A percentile compares a stretch with the other conserved stretches of the same genome.
Conservation (phyloP, 1,139 yeast genomes). For the Yamadazyma triangularis region DNA sequence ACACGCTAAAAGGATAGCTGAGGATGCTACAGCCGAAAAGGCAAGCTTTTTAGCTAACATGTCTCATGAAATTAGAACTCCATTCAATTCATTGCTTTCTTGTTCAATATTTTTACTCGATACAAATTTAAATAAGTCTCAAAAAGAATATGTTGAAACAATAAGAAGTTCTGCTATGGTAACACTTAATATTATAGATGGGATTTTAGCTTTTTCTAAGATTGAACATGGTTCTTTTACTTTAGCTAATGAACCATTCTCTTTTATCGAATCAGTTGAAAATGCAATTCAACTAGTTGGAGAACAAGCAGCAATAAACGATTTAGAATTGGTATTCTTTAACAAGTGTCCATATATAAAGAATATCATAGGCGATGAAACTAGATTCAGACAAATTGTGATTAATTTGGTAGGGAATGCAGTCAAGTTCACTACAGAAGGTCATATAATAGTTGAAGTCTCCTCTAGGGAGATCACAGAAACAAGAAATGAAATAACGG, state of each 20-base stretch:
- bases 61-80: constrained; percentile 59
- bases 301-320: constrained; percentile 46
- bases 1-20: constrained; percentile 51
- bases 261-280: constrained; percentile 47
- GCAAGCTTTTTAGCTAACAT: constrained; percentile 57
- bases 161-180: constrained; percentile 50
- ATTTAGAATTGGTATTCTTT: constrained; percentile 45
- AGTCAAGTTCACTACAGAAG: constrained; percentile 48
- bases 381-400: constrained; percentile 49
- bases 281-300: constrained; percentile 50
- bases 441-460: constrained; percentile 42
- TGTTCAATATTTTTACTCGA: constrained; percentile 53
- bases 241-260: constrained; percentile 45
- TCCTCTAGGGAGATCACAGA: constrained; percentile 23
- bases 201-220: constrained; percentile 53
- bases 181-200: constrained; percentile 52
- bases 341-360: constrained; percentile 42
- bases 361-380: constrained; percentile 46
- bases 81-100: constrained; percentile 52
- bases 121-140: constrained; percentile 43
- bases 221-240: constrained; percentile 53
- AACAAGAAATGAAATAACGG: constrained; percentile 37
- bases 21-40: constrained; percentile 56
- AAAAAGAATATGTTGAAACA: constrained; percentile 52
- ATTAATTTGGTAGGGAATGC: constrained; percentile 57